Conservation (phyloP, 805 yeast species). For the Torulaspora franciscae region DNA sequence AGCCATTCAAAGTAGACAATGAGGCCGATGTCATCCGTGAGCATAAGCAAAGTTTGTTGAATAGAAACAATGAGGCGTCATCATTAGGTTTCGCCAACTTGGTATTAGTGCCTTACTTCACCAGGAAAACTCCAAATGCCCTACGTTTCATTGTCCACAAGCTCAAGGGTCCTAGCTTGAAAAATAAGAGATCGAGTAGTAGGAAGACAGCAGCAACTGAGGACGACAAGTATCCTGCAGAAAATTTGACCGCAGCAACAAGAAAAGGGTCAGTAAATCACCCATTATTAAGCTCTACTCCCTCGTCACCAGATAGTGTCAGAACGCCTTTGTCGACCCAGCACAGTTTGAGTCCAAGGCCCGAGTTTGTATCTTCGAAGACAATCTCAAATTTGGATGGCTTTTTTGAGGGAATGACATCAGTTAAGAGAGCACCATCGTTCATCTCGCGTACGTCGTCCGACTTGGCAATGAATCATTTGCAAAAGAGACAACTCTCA, state of each 20-base stretch:
- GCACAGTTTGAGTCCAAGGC: background rate
- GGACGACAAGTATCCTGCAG: background rate
- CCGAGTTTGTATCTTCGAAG: slow-evolving; percentile 15
- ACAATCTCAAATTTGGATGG: slow-evolving; percentile 27
- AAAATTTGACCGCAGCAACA: slow-evolving; percentile 3
- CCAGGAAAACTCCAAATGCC: slow-evolving; percentile 44
- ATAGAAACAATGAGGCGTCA: slow-evolving; percentile 37
- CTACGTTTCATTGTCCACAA: slow-evolving; percentile 44
- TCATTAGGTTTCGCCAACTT: slow-evolving; percentile 47
- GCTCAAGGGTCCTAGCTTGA: slow-evolving; percentile 45
- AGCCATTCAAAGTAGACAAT: slow-evolving; percentile 10
- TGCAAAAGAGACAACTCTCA: slow-evolving; percentile 31
- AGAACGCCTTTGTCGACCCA: slow-evolving; percentile 2
- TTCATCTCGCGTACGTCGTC: slow-evolving; percentile 28
- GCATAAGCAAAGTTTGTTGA: slow-evolving; percentile 24
- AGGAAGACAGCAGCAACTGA: slow-evolving; percentile 2
- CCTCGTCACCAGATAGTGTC: slow-evolving; percentile 12
- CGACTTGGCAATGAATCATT: slow-evolving; percentile 28
- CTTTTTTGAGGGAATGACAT: slow-evolving; percentile 22
- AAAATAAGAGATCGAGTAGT: slow-evolving; percentile 15
- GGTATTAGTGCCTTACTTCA: slow-evolving; percentile 51
- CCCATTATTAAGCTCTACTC: slow-evolving; percentile 6
- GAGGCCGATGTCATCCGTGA: slow-evolving; percentile 17
- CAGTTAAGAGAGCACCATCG: slow-evolving; percentile 15
- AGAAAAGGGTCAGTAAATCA: background rate